Evolutionary conservation across 2,329 filamentous ascomycete genomes (phyloP), one percentile per base, ranked within the genome.

Genomic region (Coniella lustricola): DNA sequence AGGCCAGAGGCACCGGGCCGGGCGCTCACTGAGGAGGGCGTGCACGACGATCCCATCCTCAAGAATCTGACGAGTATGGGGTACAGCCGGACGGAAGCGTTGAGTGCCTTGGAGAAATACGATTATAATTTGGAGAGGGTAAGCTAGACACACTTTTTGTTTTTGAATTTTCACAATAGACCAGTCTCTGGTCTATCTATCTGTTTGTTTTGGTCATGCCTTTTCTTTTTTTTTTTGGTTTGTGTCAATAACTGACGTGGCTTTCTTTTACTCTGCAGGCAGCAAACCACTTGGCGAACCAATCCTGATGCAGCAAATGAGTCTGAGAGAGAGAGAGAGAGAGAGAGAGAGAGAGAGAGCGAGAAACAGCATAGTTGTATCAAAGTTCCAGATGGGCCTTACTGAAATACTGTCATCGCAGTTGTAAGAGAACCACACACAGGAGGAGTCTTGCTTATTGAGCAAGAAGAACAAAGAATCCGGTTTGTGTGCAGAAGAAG

Each of bases 101-200:
- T 96, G 32, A 74, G 75, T 43, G 91, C 93, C 20, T 70, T 97
- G 62, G 91, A 97, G 73, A 90, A 91, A 66, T 95, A 87, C 64
- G 90, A 97, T 69, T 96, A 97, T 68, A 93, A 96, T 65, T 77
- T 96, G 63, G 90, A 95, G 68, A 89, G 87, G 80, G 91, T 95
- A 70, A 70, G 82, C 72, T 49, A 34, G 42, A 17, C 17, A 18
- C 8, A 3, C 4, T 29, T 22, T 38, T 9, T 38, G 34, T 25
- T 31, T 45, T 20, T 51, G 37, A 22, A 25, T 13, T 39, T 35
- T 16, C n/a, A n/a, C n/a, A n/a, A n/a, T n/a, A n/a, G n/a, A n/a
- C n/a, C n/a, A n/a, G n/a, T n/a, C n/a, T n/a, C n/a, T n/a, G n/a
- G n/a, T n/a, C n/a, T n/a, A n/a, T n/a, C n/a, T n/a, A n/a, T 44